Percentiles rank a stretch among this genome's conserved stretches.
Evolutionary conservation across 1,139 yeast genomes (phyloP).

Genomic region (Saccharomyces hybrid): DNA sequence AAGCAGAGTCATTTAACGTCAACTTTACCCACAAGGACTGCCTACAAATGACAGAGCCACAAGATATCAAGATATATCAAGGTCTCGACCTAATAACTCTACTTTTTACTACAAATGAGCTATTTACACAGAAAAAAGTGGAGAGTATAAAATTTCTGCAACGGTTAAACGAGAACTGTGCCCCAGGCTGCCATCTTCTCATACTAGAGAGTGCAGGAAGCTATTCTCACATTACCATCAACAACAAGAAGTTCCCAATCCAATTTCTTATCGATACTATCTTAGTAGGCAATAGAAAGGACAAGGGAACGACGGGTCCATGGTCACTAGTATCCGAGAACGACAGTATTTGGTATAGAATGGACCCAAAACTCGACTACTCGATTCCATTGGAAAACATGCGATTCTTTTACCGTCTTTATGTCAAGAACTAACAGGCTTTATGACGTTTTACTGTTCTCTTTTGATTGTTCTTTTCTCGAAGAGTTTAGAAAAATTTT

Average conservation of each 20-base stretch:
- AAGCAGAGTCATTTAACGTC: conserved; percentile 34
- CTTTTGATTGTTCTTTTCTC: neutral
- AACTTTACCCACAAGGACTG: conserved; percentile 49
- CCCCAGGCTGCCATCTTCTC: conserved; percentile 49
- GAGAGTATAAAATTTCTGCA: conserved; percentile 57
- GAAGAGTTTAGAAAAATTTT: neutral
- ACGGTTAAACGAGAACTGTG: conserved; percentile 41
- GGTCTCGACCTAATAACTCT: conserved; percentile 49
- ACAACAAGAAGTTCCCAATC: conserved; percentile 63
- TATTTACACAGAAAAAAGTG: conserved; percentile 61
- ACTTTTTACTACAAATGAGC: conserved; percentile 79
- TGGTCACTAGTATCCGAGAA: conserved; percentile 62
- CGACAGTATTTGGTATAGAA: conserved; percentile 80
- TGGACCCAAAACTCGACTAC: conserved; percentile 48
- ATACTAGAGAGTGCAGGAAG: conserved; percentile 89
- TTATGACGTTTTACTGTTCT: neutral
- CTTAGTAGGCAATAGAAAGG: conserved; percentile 49
- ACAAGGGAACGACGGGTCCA: conserved; percentile 36
- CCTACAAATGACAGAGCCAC: conserved; percentile 22
- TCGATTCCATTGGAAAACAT: conserved; percentile 74
- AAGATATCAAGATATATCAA: conserved; percentile 18
- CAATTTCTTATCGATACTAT: conserved; percentile 73
- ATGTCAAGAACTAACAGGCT: conserved; percentile 38
- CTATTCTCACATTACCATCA: conserved; percentile 65
- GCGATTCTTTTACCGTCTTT: conserved; percentile 77